Percentiles rank a stretch among this genome's conserved stretches.
These are phyloP conservation scores for Tylopilus balloui DNA, from an alignment of 768 basidiomycete genomes.

Conservation along the genomic window DNA sequence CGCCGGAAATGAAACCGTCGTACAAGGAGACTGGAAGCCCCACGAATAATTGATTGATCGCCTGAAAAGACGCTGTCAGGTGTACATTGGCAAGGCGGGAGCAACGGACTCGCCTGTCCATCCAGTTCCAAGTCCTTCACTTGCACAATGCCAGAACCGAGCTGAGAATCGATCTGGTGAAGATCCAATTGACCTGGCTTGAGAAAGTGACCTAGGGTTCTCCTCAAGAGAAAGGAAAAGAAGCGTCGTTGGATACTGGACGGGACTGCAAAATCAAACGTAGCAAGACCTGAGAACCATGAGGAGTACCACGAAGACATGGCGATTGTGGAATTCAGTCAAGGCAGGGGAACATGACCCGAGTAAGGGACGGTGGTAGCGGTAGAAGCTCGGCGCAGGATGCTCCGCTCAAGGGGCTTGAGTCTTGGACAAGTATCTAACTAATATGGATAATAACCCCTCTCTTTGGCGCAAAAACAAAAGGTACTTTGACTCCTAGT, in stretches of 20 bases:
- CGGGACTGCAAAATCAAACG: conserved; percentile 62
- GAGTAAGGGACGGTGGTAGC: background rate
- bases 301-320: conserved; percentile 61
- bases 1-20: conserved; percentile 67
- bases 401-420: background rate
- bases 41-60: conserved; percentile 68
- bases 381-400: background rate
- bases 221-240: conserved; percentile 83
- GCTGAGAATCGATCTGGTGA: conserved; percentile 85
- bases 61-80: conserved; percentile 41
- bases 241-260: conserved; percentile 81
- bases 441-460: conserved; percentile 22
- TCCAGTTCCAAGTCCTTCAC: conserved; percentile 81
- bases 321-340: conserved; percentile 12
- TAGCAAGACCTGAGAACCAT: conserved; percentile 49
- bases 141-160: conserved; percentile 87
- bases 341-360: conserved; percentile 15
- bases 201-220: conserved; percentile 77
- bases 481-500: too few relatives aligned
- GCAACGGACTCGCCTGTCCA: conserved; percentile 51
- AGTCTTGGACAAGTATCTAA: conserved; percentile 3
- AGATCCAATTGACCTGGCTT: conserved; percentile 87
- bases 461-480: too few relatives aligned
- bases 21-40: conserved; percentile 64
- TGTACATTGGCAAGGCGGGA: conserved; percentile 3